Conservation (phyloP, 768 basidiomycete species). For the Tubosaeta sp. region DNA sequence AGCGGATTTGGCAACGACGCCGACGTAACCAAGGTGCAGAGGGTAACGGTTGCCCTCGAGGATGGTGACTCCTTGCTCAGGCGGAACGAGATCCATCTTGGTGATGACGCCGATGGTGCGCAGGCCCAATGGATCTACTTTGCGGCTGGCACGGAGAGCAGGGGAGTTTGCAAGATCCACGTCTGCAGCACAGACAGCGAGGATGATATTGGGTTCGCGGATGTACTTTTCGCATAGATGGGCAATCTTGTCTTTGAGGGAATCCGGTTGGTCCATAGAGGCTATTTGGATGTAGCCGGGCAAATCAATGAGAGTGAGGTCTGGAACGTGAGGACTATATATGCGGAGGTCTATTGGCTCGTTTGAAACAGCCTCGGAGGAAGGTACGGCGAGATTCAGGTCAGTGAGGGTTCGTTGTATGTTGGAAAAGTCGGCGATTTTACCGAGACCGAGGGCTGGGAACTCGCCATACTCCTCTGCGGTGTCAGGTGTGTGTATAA, state of each 20-base stretch:
- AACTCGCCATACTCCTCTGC: constrained; percentile 90
- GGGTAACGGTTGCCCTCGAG: constrained; percentile 91
- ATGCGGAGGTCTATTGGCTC: constrained; percentile 97
- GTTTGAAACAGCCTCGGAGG: constrained; percentile 87
- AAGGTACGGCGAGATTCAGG: constrained; percentile 88
- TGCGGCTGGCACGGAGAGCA: constrained; percentile 86
- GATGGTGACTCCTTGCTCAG: constrained; percentile 78
- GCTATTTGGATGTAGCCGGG: constrained; percentile 97
- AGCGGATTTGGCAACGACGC: constrained; percentile 84
- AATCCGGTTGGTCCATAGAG: constrained; percentile 93
- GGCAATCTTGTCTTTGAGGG: constrained; percentile 89
- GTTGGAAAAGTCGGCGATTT: constrained; percentile 84
- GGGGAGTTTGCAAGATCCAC: constrained; percentile 99
- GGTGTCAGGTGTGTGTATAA: constrained; percentile 80
- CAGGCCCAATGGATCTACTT: constrained; percentile 91
- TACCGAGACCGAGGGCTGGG: constrained; percentile 83
- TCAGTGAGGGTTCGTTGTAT: constrained; percentile 93
- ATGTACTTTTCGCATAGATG: constrained; percentile 93
- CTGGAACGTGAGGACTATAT: constrained; percentile 93
- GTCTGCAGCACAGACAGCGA: constrained; percentile 98
- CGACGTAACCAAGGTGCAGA: constrained; percentile 95
- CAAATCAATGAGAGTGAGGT: constrained; percentile 94
- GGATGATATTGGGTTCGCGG: constrained; percentile 97
- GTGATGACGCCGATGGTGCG: constrained; percentile 97
- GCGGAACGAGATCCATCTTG: constrained; percentile 95